phyloP scores from a whole-genome alignment of 805 yeast genomes.

The Suhomyces faveliae region DNA sequence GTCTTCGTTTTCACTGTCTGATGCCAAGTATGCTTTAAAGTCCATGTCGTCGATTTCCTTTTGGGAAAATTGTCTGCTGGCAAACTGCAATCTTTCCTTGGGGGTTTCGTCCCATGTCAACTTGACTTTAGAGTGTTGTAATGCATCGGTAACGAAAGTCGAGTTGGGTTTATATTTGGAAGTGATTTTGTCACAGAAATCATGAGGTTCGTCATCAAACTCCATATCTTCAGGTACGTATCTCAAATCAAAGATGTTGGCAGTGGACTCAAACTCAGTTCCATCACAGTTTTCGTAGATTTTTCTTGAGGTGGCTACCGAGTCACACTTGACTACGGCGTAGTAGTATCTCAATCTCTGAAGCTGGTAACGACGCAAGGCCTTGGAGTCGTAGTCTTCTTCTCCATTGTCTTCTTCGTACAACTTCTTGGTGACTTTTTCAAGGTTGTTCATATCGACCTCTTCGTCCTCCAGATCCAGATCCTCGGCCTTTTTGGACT shows the following conservation, averaged over 20 bases:
- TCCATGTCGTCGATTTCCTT: slow-evolving; percentile 90
- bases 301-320: slow-evolving; percentile 62
- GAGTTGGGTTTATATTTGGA: slow-evolving; percentile 71
- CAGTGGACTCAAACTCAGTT: slow-evolving; percentile 92
- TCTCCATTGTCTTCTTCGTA: slow-evolving; percentile 81
- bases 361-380: slow-evolving; percentile 84
- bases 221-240: slow-evolving; percentile 92
- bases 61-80: slow-evolving; percentile 80
- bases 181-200: slow-evolving; percentile 70
- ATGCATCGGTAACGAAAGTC: slow-evolving; percentile 86
- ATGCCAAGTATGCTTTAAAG: slow-evolving; percentile 87
- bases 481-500: slow-evolving; percentile 38
- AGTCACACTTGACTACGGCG: slow-evolving; percentile 85
- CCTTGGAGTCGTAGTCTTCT: slow-evolving; percentile 79
- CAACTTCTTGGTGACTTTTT: slow-evolving; percentile 64
- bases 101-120: slow-evolving; percentile 99
- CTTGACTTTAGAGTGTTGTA: slow-evolving; percentile 94
- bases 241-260: slow-evolving; percentile 88
- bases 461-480: slow-evolving; percentile 35
- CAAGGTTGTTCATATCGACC: slow-evolving; percentile 47
- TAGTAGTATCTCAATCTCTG: slow-evolving; percentile 91
- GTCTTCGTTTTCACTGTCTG: slow-evolving; percentile 60
- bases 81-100: slow-evolving; percentile 71
- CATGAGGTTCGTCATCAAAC: slow-evolving; percentile 72
- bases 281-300: slow-evolving; percentile 91